Percentiles rank a stretch among this genome's conserved stretches.
These are phyloP conservation scores for Aspergillus taichungensis DNA, from an alignment of 495 filamentous ascomycete species.

Conservation along the genomic window DNA sequence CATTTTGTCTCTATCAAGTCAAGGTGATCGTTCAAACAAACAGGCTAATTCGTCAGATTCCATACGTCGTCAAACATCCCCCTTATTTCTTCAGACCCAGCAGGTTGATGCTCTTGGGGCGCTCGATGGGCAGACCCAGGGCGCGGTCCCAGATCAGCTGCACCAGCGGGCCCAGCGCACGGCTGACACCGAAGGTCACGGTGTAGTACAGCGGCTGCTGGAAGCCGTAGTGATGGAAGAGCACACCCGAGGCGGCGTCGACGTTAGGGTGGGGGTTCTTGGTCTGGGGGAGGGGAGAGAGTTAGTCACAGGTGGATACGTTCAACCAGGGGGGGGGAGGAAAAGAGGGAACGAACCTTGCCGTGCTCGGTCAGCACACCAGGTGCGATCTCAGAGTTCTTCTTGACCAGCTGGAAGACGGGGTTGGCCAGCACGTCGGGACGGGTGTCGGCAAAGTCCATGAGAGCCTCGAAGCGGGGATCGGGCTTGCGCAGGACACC, in stretches of 20 bases:
- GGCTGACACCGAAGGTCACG: conserved; percentile 88
- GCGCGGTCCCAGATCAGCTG: conserved; percentile 96
- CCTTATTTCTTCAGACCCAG: conserved; percentile 56
- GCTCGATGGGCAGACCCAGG: conserved; percentile 91
- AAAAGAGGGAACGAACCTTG: conserved; percentile 43
- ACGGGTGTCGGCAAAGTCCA: conserved; percentile 83
- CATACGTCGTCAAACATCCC: neutral
- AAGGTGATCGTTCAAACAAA: too few species aligned
- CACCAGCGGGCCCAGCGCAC: conserved; percentile 83
- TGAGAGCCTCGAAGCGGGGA: conserved; percentile 88
- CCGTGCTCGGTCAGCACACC: conserved; percentile 85
- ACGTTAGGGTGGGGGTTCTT: conserved; percentile 99
- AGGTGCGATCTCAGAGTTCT: conserved; percentile 74
- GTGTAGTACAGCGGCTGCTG: conserved; percentile 97
- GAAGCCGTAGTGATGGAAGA: conserved; percentile 97
- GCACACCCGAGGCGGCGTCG: conserved; percentile 80
- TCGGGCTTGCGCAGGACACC: conserved; percentile 96
- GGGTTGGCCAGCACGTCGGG: conserved; percentile 80
- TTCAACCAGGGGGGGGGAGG: neutral
- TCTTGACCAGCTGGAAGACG: conserved; percentile 86
- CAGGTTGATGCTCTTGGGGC: conserved; percentile 94
- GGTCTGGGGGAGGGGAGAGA: conserved; percentile 41
- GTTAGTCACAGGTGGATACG: neutral
- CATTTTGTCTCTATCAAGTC: too few species aligned
- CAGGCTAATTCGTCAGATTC: too few species aligned